phyloP scores from a whole-genome alignment of 2,329 filamentous ascomycete genomes.

The Clarireedia sp. region DNA sequence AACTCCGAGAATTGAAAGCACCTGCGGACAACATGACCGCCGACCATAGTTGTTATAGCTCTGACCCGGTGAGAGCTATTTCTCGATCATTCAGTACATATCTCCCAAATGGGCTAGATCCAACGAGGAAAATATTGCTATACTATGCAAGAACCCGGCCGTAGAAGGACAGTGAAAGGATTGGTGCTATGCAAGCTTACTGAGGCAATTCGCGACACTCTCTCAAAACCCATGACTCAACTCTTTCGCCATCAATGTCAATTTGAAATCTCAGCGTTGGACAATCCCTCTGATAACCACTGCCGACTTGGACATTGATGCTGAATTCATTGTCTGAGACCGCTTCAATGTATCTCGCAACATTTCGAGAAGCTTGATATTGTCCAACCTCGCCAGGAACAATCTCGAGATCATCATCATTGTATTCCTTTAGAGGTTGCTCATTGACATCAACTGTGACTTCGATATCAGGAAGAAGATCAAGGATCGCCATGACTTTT shows the following conservation, averaged over 20 bases:
- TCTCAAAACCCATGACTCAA: neutral
- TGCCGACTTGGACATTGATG: neutral
- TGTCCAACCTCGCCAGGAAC: neutral
- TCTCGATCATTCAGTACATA: neutral
- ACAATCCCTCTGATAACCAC: neutral
- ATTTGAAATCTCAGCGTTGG: fast-evolving
- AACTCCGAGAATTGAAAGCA: neutral
- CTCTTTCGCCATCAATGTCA: neutral
- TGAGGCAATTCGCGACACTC: too few species aligned
- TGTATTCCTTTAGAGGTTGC: neutral
- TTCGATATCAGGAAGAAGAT: neutral
- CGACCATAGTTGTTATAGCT: neutral
- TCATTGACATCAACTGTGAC: neutral
- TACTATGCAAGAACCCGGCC: too few species aligned
- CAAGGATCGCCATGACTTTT: neutral
- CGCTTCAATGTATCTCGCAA: conserved; percentile 2
- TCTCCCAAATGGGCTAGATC: neutral
- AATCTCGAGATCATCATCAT: neutral
- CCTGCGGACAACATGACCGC: neutral
- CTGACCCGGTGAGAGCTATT: neutral
- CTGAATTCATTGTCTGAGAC: neutral
- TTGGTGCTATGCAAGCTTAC: too few species aligned
- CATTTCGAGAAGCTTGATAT: neutral
- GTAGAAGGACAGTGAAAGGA: too few species aligned
- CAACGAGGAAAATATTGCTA: too few species aligned